Conservation (phyloP, 257 asterid genomes). For the Solanum chmielewskii region DNA sequence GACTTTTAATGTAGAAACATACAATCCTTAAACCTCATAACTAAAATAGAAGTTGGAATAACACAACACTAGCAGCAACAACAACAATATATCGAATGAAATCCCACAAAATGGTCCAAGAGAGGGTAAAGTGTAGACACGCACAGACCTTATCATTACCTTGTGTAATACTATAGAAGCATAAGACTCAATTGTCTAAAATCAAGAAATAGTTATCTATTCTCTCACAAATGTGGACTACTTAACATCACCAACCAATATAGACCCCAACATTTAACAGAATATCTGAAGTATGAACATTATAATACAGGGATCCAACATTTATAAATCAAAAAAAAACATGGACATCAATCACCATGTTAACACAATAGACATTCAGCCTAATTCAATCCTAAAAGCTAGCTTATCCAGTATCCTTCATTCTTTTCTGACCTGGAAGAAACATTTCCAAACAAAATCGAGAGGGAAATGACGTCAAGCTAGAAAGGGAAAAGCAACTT, state of each 20-base stretch:
- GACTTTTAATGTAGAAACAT: neutral
- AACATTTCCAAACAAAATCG: constrained; percentile 85
- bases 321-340: neutral
- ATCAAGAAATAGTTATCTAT: neutral
- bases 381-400: neutral
- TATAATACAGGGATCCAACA: neutral
- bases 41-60: neutral
- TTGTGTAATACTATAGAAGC: neutral
- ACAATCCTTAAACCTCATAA: neutral
- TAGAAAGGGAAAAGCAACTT: constrained; percentile 67
- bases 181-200: neutral
- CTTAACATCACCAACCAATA: neutral
- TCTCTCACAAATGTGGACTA: neutral
- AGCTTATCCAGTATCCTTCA: neutral
- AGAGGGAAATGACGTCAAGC: constrained; percentile 70
- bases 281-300: neutral
- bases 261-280: neutral
- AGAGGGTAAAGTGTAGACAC: neutral
- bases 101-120: neutral
- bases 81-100: neutral
- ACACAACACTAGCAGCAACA: neutral
- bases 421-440: constrained; percentile 50
- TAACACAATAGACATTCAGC: neutral
- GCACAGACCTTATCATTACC: neutral
- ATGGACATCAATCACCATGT: neutral